Evolutionary conservation across 805 yeast genomes (phyloP), one percentile per base, ranked within the genome.

Genomic region (Nakazawaea wickerhamii): DNA sequence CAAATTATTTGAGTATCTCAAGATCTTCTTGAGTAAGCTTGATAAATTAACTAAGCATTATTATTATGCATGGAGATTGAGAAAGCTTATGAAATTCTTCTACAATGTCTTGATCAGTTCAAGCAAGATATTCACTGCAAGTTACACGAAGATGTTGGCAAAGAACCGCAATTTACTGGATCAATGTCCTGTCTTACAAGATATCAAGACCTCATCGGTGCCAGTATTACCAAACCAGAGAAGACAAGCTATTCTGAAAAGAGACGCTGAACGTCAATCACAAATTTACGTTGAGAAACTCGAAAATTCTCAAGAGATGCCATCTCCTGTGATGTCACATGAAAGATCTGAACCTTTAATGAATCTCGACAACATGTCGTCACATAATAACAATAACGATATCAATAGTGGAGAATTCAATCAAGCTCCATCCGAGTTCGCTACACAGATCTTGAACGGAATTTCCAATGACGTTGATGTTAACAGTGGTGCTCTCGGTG

Each of bases 21-120:
- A 58, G 39, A 56, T 63, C 1, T 64, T 64, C 38, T 47, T 64
- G 46, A 59, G 59, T 27, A 62, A 67, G 40, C 51, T 64, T 36
- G 67, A 63, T 39, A 47, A 48, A 10, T 54, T 64, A 25, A 64
- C 73, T 1, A 64, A 61, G 44, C 55, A 58, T 31, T 68, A 69
- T 49, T 69, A 69, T 48, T 69, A 69, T 48, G 71, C 73, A 2
- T 69, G 73, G 73, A 60, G 71, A 45, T 57, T 69, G 41, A 62
- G 61, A 43, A 69, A 68, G 44, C 55, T 68, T 45, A 70, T 65
- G 33, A 65, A 62, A 22, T 65, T 63, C 41, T 63, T 64, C 48
- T 61, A 56, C 48, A 61, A 62, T 36, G 57, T 63, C 15, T 50
- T 64, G 43, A 47, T 57, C 1, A 60, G 63, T 46, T 61, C 67